Percentiles rank a stretch among this genome's conserved stretches.
phyloP scores from a whole-genome alignment of 768 basidiomycete genomes.

The Boletus fagicola region DNA sequence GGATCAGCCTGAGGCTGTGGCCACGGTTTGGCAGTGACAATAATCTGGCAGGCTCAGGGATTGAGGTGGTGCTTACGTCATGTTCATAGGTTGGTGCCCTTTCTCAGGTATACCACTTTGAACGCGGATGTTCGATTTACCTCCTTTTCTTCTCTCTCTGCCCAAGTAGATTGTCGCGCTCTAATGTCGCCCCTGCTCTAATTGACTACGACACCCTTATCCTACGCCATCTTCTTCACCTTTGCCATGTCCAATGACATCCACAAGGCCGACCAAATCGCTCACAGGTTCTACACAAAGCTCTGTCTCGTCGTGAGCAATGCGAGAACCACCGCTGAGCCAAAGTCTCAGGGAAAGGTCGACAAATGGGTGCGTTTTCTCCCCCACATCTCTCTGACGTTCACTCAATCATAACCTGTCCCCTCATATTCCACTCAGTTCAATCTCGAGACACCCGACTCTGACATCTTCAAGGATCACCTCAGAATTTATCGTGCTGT shows the following conservation, averaged over 20 bases:
- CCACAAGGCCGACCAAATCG: constrained; percentile 82
- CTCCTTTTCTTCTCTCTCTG: constrained; percentile 15
- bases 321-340: constrained; percentile 62
- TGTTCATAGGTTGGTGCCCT: constrained; percentile 10
- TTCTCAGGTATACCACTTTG: constrained; percentile 16
- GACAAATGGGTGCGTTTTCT: constrained; percentile 75
- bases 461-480: constrained; percentile 62
- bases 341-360: constrained; percentile 44
- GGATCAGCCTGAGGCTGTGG: neutral
- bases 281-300: constrained; percentile 80
- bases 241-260: constrained; percentile 52
- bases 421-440: constrained; percentile 46
- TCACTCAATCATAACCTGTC: neutral
- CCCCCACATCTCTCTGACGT: neutral
- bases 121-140: constrained; percentile 24
- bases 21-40: constrained; percentile 5
- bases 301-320: constrained; percentile 72
- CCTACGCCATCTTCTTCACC: constrained; percentile 1
- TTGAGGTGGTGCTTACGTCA: constrained; percentile 28
- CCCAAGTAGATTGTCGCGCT: constrained; percentile 25
- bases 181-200: constrained; percentile 32
- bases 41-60: constrained; percentile 14
- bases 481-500: constrained; percentile 59
- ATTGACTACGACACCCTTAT: constrained; percentile 15
- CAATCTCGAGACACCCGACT: constrained; percentile 78